Percentiles rank a stretch among this genome's conserved stretches.
Evolutionary conservation across 169 alveolate genomes (phyloP).

Genomic region (Ichthyophthirius multifiliis): DNA sequence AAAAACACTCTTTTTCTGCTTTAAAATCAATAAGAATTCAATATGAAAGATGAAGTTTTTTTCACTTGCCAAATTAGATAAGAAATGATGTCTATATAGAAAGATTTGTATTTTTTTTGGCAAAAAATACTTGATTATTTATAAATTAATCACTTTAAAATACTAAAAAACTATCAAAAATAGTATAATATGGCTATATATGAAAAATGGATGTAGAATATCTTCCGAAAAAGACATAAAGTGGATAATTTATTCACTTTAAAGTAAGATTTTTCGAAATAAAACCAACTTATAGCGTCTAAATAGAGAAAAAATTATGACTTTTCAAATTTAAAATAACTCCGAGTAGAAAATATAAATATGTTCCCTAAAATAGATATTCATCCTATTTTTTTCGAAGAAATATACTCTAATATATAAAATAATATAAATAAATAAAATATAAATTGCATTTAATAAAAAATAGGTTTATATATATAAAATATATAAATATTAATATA

Average conservation of each 20-base stretch:
- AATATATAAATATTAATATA: background rate
- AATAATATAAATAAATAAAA: too few relatives aligned
- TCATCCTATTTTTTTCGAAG: constrained; percentile 72
- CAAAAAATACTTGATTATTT: too few relatives aligned
- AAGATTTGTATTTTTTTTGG: too few relatives aligned
- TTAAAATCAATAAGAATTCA: too few relatives aligned
- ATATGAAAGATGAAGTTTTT: too few relatives aligned
- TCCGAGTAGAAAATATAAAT: constrained; percentile 50
- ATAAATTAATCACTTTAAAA: too few relatives aligned
- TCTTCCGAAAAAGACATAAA: background rate
- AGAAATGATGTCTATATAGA: too few relatives aligned
- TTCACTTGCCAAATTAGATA: too few relatives aligned
- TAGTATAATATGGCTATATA: background rate
- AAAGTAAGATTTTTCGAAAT: background rate
- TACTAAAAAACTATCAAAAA: too few relatives aligned
- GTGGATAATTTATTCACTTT: background rate
- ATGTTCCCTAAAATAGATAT: constrained; percentile 35
- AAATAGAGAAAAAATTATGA: background rate
- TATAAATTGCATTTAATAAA: constrained; percentile 5
- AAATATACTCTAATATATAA: constrained; percentile 44
- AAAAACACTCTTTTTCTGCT: too few relatives aligned
- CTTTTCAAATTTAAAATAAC: constrained; percentile 4
- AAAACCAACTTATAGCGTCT: background rate
- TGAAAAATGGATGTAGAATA: background rate
- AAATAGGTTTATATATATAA: background rate